phyloP scores from a whole-genome alignment of 257 asterid species.

The Forsythia suspensa region DNA sequence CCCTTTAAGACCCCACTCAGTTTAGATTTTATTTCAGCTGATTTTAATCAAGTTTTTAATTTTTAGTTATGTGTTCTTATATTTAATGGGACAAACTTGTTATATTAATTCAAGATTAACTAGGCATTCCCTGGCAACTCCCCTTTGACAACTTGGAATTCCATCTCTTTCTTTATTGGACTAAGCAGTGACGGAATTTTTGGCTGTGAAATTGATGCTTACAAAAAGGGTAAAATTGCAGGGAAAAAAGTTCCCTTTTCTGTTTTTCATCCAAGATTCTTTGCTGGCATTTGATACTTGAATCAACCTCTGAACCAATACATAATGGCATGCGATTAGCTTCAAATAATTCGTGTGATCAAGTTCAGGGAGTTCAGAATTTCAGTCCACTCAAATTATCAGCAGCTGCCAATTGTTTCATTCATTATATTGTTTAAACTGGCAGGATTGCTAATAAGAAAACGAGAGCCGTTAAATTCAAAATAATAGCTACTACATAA shows the following conservation, averaged over 20 bases:
- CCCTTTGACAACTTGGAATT: background rate
- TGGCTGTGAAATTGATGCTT: background rate
- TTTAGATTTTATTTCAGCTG: background rate
- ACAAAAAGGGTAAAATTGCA: background rate
- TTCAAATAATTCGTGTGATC: background rate
- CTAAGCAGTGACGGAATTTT: background rate
- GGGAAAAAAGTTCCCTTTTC: background rate
- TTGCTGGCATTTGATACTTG: background rate
- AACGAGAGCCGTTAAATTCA: background rate
- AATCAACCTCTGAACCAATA: background rate
- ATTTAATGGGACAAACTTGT: too few species aligned
- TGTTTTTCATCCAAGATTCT: background rate
- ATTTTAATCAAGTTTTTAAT: background rate
- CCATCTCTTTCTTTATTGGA: background rate
- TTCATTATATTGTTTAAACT: background rate
- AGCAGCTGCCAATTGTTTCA: background rate
- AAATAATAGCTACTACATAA: too few species aligned
- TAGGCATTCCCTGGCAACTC: too few species aligned
- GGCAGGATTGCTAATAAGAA: background rate
- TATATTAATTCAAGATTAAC: too few species aligned
- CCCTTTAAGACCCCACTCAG: background rate
- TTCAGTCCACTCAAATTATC: background rate
- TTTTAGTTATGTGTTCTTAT: background rate
- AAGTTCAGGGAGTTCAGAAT: background rate
- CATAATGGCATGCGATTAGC: background rate